These are phyloP conservation scores for Exophiala sp. DNA, from an alignment of 2,329 filamentous ascomycete genomes.

Conservation along the genomic window DNA sequence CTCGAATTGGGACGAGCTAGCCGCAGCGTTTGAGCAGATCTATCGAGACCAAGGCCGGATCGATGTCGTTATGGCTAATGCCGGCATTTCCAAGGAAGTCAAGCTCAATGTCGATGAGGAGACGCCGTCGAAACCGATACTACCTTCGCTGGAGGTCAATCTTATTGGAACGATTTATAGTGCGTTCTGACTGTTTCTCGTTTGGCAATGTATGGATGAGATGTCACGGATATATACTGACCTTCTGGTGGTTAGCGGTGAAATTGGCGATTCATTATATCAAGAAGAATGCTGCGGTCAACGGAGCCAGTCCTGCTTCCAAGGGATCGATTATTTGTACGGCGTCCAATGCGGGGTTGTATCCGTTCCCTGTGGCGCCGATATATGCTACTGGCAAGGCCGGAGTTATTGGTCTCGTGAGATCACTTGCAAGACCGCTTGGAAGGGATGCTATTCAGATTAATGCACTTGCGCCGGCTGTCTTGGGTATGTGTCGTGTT, in stretches of 20 bases:
- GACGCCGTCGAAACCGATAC: slow-evolving; percentile 34
- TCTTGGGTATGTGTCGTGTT: slow-evolving; percentile 41
- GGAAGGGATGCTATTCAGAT: slow-evolving; percentile 46
- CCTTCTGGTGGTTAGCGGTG: slow-evolving; percentile 45
- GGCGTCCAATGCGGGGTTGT: slow-evolving; percentile 52
- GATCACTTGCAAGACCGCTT: slow-evolving; percentile 44
- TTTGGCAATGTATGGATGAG: too few relatives aligned
- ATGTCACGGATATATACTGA: neutral
- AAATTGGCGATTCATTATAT: slow-evolving; percentile 52
- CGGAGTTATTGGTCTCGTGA: slow-evolving; percentile 49
- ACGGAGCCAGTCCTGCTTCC: slow-evolving; percentile 18
- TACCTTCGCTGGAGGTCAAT: slow-evolving; percentile 38
- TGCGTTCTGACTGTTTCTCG: slow-evolving; percentile 30
- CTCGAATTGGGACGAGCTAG: slow-evolving; percentile 37
- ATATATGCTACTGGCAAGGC: slow-evolving; percentile 50
- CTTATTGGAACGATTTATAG: slow-evolving; percentile 44
- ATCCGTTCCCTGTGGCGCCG: slow-evolving; percentile 51
- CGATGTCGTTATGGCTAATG: slow-evolving; percentile 51
- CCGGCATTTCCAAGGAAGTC: slow-evolving; percentile 47
- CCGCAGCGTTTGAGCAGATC: slow-evolving; percentile 35
- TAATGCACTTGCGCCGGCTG: slow-evolving; percentile 51
- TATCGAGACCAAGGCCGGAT: slow-evolving; percentile 36
- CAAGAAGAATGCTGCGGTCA: slow-evolving; percentile 39
- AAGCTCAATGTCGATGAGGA: slow-evolving; percentile 34
- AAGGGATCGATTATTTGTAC: slow-evolving; percentile 52